These are phyloP conservation scores for Phialophora expanda DNA, from an alignment of 2,329 filamentous ascomycete genomes.

Conservation along the genomic window DNA sequence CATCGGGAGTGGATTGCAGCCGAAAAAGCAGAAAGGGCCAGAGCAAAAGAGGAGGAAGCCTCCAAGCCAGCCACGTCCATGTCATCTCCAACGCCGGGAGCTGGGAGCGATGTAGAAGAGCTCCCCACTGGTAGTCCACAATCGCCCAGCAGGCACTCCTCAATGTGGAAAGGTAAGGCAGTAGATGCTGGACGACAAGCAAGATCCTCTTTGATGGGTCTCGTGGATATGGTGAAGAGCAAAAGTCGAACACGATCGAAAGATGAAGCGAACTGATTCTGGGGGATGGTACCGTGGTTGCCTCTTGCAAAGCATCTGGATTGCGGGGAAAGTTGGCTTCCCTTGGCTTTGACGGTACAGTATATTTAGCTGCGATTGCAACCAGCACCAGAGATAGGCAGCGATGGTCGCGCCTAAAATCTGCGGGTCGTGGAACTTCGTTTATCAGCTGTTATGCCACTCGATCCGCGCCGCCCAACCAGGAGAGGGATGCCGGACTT, in stretches of 20 bases:
- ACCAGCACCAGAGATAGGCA: neutral
- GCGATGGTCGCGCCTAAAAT: constrained; percentile 3
- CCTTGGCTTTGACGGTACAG: constrained; percentile 4
- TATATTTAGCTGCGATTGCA: neutral
- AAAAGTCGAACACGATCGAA: constrained; percentile 33
- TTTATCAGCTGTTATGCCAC: neutral
- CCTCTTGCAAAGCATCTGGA: neutral
- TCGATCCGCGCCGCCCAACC: neutral
- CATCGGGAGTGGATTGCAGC: constrained; percentile 45
- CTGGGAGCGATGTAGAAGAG: constrained; percentile 28
- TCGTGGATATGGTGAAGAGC: constrained; percentile 36
- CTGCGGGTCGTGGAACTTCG: neutral
- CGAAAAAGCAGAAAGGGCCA: constrained; percentile 33
- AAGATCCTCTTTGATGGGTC: constrained; percentile 36
- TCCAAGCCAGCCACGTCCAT: constrained; percentile 21
- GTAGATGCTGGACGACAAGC: constrained; percentile 39
- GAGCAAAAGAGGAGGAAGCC: constrained; percentile 28
- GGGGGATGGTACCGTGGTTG: neutral
- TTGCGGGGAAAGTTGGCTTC: constrained; percentile 1
- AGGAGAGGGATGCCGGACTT: neutral
- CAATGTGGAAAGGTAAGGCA: constrained; percentile 37
- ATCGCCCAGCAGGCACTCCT: constrained; percentile 25
- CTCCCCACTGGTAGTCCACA: constrained; percentile 18
- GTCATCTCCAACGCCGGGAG: constrained; percentile 14
- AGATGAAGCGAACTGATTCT: constrained; percentile 31